Evolutionary conservation across 108 stramenopile species (phyloP), one percentile per base, ranked within the genome.

Genomic region (Stephanodiscus minutulus): DNA sequence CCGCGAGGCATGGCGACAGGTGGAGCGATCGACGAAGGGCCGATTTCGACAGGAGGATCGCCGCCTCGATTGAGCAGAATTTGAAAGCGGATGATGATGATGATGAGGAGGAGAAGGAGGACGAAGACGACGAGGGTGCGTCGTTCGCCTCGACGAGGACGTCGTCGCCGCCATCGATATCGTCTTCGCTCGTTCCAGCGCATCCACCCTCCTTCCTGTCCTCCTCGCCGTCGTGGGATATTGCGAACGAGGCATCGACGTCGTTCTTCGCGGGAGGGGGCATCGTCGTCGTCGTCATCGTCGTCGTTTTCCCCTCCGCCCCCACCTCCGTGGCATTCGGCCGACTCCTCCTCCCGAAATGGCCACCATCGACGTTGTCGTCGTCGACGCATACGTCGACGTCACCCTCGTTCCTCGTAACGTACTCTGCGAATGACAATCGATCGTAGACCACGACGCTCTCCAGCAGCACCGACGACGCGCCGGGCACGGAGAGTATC

Each of bases 401-500:
- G 41, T 31, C 13, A 43, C 15, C 72, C 54, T 15, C 62, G 53
- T 61, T 77, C 29, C 21, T 52, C 36, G 74, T 41, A 25, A 88
- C 82, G 67, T 83, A 92, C 33, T 81, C 64, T 1, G 76, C 83
- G 77, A 84, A 94, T 5, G 89, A 87, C 27, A 55, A 55, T 17
- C 90, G 84, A 79, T 91, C 88, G 28, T 94, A 91, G 5, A 81
- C 66, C 0, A 90, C 74, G 28, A 81, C 65, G 9, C 86, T 85
- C 59, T 94, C 88, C 56, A 91, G 35, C 9, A 94, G 58, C 12
- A 88, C 18, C 0, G 76, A 72, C 28, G 90, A 91, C 48, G 93
- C 93, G 21, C 90, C 89, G 1, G 89, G 75, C 1, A 83, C 90
- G 15, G 90, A 83, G 0, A 89, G 81, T 63, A 94, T 75, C 17